phyloP scores from a whole-genome alignment of 192 early-diverging fungal genomes.

The Coemansia nantahalensis region DNA sequence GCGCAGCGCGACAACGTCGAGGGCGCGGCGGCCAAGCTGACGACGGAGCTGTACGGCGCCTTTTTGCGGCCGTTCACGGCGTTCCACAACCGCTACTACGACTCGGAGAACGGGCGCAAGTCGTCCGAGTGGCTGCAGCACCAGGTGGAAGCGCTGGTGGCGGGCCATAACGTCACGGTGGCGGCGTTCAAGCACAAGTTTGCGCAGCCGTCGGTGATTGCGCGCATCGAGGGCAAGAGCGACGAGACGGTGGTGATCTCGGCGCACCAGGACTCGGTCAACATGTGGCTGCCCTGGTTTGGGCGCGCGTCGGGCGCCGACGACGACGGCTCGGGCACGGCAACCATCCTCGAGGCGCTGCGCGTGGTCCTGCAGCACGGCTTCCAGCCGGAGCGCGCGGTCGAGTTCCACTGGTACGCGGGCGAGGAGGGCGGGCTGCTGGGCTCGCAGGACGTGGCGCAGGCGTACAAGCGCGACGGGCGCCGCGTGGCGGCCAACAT shows the following conservation, averaged over 20 bases:
- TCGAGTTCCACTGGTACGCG: constrained; percentile 97
- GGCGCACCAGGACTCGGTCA: constrained; percentile 91
- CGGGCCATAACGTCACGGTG: constrained; percentile 60
- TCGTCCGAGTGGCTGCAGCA: constrained; percentile 70
- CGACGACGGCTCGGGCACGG: constrained; percentile 91
- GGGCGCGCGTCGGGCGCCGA: constrained; percentile 76
- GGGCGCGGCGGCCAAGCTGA: constrained; percentile 60
- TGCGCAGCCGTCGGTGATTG: constrained; percentile 81
- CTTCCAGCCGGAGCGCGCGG: constrained; percentile 69
- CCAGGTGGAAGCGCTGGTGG: constrained; percentile 55
- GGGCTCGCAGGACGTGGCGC: constrained; percentile 82
- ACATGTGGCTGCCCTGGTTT: constrained; percentile 75
- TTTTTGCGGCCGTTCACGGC: constrained; percentile 73
- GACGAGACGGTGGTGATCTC: constrained; percentile 74
- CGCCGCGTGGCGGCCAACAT: constrained; percentile 72
- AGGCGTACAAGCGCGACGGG: constrained; percentile 59
- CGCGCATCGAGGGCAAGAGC: constrained; percentile 68
- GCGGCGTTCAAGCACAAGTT: constrained; percentile 77
- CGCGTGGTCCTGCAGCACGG: constrained; percentile 64
- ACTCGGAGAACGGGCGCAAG: constrained; percentile 61
- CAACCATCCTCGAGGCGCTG: constrained; percentile 89
- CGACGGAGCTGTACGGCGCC: constrained; percentile 62
- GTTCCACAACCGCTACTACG: constrained; percentile 92
- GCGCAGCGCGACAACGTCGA: constrained; percentile 60
- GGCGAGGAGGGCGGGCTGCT: constrained; percentile 89